Percentiles rank a stretch among this genome's conserved stretches.
Evolutionary conservation across 305 asterid species (phyloP).

Genomic region (Fraxinus sp.): DNA sequence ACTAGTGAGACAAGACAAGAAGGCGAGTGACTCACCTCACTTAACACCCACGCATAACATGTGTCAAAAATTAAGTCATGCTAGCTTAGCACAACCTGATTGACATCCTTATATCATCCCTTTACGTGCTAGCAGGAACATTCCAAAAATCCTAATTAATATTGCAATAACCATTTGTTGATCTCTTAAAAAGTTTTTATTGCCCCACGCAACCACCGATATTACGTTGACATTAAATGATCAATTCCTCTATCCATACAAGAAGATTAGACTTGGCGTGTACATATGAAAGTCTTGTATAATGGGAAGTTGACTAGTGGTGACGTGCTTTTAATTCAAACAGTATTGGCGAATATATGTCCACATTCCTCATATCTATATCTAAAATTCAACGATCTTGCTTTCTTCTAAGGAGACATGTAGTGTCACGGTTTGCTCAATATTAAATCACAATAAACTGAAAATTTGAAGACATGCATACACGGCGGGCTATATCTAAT

Average conservation of each 20-base stretch:
- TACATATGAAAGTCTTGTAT: not conserved
- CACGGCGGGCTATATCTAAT: conserved; percentile 20
- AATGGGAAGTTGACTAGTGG: not conserved
- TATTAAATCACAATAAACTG: not conserved
- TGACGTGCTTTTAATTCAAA: not conserved
- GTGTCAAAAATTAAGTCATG: not conserved
- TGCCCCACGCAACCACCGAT: not conserved
- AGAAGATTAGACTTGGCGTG: not conserved
- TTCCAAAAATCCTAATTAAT: not conserved
- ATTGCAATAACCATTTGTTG: not conserved
- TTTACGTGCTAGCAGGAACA: not conserved
- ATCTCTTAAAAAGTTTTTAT: not conserved
- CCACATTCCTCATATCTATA: not conserved
- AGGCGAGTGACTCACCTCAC: not conserved
- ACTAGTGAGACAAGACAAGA: not conserved
- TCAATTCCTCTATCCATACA: not conserved
- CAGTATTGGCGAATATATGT: not conserved
- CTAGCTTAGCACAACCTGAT: not conserved
- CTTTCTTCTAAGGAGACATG: not conserved
- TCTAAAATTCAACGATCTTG: not conserved
- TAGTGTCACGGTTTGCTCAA: not conserved
- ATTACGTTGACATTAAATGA: not conserved
- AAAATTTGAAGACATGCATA: conserved; percentile 6
- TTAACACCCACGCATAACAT: not conserved
- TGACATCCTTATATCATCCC: not conserved